Conservation (phyloP, 192 early-diverging fungal species). For the Chytriomyces hyalinus region DNA sequence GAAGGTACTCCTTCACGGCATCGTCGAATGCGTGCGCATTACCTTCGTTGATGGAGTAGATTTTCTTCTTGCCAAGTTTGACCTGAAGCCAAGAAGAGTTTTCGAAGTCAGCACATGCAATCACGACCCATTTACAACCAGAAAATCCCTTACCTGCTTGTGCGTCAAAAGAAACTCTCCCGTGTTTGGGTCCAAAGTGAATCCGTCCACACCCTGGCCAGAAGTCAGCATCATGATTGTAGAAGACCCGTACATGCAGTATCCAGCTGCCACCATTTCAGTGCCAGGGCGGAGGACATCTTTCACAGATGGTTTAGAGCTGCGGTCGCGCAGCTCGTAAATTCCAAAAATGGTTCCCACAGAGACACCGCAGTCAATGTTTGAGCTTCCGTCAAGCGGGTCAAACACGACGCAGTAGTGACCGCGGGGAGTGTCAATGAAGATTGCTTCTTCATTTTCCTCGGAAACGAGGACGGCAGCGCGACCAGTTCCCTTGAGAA, state of each 20-base stretch:
- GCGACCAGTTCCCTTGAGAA: slow-evolving; percentile 85
- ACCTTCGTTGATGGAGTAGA: slow-evolving; percentile 98
- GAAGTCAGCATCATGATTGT: slow-evolving; percentile 67
- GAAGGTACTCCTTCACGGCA: slow-evolving; percentile 86
- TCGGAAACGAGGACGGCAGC: slow-evolving; percentile 95
- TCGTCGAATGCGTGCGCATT: slow-evolving; percentile 91
- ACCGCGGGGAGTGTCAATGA: slow-evolving; percentile 79
- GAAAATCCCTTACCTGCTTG: slow-evolving; percentile 68
- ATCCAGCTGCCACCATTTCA: slow-evolving; percentile 90
- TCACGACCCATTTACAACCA: slow-evolving; percentile 3
- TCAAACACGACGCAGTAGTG: slow-evolving; percentile 98
- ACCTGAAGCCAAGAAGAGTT: slow-evolving; percentile 40
- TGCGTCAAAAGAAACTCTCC: slow-evolving; percentile 99
- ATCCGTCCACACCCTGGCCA: slow-evolving; percentile 87
- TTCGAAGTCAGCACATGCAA: neutral
- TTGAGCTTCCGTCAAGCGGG: slow-evolving; percentile 95
- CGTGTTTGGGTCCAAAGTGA: slow-evolving; percentile 94
- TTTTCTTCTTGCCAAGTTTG: slow-evolving; percentile 75
- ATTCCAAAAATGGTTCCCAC: slow-evolving; percentile 99
- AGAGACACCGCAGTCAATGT: slow-evolving; percentile 98
- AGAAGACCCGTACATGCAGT: slow-evolving; percentile 97
- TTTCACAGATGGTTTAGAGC: slow-evolving; percentile 43
- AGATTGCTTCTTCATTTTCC: slow-evolving; percentile 93
- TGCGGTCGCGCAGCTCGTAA: slow-evolving; percentile 77
- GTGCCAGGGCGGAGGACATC: slow-evolving; percentile 88